Evolutionary conservation across 1,139 yeast species (phyloP).

Genomic region (Protomyces gravidus): DNA sequence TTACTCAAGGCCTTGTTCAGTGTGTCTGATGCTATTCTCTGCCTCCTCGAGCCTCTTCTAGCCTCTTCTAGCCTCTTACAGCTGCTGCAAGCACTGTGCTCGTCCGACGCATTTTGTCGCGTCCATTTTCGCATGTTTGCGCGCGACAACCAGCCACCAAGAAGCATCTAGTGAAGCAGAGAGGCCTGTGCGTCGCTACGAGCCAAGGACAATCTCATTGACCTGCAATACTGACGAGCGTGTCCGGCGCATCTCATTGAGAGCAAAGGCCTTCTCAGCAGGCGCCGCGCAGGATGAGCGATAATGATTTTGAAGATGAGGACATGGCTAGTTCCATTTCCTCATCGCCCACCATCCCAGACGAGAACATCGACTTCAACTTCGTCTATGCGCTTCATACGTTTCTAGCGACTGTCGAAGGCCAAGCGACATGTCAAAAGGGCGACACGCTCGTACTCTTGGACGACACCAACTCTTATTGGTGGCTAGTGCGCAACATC

Average conservation of each 20-base stretch:
- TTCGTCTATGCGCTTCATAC: constrained; percentile 82
- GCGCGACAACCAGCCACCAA: neutral
- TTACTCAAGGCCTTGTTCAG: no score
- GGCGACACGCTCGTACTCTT: constrained; percentile 79
- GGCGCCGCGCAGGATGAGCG: neutral
- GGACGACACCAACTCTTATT: constrained; percentile 86
- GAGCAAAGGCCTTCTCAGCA: neutral
- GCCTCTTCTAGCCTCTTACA: no score
- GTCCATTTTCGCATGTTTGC: neutral
- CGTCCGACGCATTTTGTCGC: neutral
- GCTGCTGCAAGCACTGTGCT: neutral
- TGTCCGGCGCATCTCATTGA: no score
- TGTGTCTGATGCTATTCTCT: no score
- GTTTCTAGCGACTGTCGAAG: constrained; percentile 87
- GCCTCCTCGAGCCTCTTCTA: no score
- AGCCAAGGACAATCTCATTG: no score
- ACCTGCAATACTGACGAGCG: no score
- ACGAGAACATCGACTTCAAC: constrained; percentile 71
- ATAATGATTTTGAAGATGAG: constrained; percentile 7
- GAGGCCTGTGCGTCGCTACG: neutral
- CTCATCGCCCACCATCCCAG: constrained; percentile 52
- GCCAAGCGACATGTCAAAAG: constrained; percentile 73
- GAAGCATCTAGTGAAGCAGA: no score
- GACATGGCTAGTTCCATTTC: constrained; percentile 34
- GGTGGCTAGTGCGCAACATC: constrained; percentile 87